These are phyloP conservation scores for Collybia mongolica DNA, from an alignment of 768 basidiomycete genomes.

Conservation along the genomic window DNA sequence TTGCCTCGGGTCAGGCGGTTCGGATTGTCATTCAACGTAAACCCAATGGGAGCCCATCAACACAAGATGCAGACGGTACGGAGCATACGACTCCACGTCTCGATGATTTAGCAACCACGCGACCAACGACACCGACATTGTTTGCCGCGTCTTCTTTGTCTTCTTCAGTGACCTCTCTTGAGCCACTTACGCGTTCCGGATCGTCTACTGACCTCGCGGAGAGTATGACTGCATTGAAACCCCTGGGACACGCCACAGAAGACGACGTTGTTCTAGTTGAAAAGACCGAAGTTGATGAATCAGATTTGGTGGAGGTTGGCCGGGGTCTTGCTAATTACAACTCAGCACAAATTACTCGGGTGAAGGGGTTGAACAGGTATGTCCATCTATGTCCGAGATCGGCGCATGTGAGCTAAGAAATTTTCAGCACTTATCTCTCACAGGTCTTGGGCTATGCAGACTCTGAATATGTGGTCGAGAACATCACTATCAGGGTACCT, in stretches of 20 bases:
- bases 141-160: constrained; percentile 39
- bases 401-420: background rate
- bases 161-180: constrained; percentile 45
- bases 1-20: constrained; percentile 95
- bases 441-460: constrained; percentile 90
- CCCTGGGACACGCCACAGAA: constrained; percentile 22
- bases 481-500: constrained; percentile 75
- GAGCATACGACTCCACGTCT: constrained; percentile 32
- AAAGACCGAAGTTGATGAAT: constrained; percentile 40
- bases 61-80: constrained; percentile 24
- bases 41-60: constrained; percentile 19
- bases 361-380: constrained; percentile 91
- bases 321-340: constrained; percentile 96
- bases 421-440: constrained; percentile 71
- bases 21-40: constrained; percentile 62
- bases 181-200: constrained; percentile 37
- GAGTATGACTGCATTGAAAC: constrained; percentile 16
- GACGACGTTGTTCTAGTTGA: constrained; percentile 26
- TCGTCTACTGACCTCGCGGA: constrained; percentile 36
- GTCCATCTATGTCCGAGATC: constrained; percentile 16
- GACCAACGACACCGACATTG: constrained; percentile 55
- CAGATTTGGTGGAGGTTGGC: constrained; percentile 85
- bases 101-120: constrained; percentile 39
- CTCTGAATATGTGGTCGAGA: constrained; percentile 96
- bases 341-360: constrained; percentile 82